These are phyloP conservation scores for Beauveria pseudobassiana DNA, from an alignment of 2,329 filamentous ascomycete genomes.

Conservation along the genomic window DNA sequence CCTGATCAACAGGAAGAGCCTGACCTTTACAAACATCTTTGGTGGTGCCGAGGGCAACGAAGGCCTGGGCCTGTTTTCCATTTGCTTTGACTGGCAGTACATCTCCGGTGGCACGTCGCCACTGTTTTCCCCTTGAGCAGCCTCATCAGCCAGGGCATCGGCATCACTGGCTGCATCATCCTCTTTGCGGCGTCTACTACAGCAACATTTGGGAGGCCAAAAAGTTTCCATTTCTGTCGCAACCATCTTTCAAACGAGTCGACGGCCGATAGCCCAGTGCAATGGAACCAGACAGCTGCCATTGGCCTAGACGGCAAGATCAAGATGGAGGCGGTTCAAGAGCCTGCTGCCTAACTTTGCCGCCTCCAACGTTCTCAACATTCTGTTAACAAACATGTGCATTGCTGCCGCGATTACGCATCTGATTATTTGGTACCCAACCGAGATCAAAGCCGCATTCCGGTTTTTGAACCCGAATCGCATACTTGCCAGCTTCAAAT, in stretches of 20 bases:
- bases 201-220: conserved; percentile 15
- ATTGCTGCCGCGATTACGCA: conserved; percentile 36
- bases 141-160: conserved; percentile 30
- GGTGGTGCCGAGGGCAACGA: conserved; percentile 34
- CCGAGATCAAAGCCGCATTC: conserved; percentile 17
- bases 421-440: conserved; percentile 18
- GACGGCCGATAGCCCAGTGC: conserved; percentile 26
- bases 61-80: conserved; percentile 31
- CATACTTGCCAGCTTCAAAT: neutral
- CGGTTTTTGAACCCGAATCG: conserved; percentile 8
- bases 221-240: conserved; percentile 19
- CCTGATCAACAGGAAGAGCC: conserved; percentile 33
- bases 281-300: conserved; percentile 36
- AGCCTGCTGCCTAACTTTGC: conserved; percentile 33
- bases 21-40: conserved; percentile 41
- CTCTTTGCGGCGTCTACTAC: conserved; percentile 27
- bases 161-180: conserved; percentile 28
- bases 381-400: conserved; percentile 37
- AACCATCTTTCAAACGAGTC: conserved; percentile 29
- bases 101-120: conserved; percentile 26
- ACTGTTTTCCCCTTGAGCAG: conserved; percentile 31
- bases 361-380: conserved; percentile 29
- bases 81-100: conserved; percentile 36
- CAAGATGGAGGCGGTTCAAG: conserved; percentile 22
- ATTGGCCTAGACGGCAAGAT: conserved; percentile 24